Conservation (phyloP, 805 yeast species). For the Kazachstania viticola region DNA sequence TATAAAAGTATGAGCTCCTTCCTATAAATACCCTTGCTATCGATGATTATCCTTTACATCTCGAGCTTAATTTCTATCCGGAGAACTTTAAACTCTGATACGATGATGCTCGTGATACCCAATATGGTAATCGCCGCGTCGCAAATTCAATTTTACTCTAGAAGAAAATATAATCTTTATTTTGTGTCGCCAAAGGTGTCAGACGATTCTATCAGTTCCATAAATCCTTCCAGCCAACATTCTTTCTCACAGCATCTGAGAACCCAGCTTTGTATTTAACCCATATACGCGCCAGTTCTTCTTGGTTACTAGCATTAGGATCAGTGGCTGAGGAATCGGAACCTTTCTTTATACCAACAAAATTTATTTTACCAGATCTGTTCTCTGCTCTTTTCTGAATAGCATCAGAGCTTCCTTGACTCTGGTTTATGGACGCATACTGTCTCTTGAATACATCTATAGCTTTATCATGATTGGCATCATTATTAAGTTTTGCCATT, state of each 20-base stretch:
- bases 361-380: not conserved
- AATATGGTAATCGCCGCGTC: too few relatives aligned
- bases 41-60: too few relatives aligned
- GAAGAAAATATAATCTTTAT: too few relatives aligned
- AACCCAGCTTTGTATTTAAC: slow-evolving; percentile 88
- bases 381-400: not conserved
- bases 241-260: slow-evolving; percentile 81
- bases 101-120: too few relatives aligned
- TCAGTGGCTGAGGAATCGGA: not conserved
- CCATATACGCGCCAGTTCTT: slow-evolving; percentile 43
- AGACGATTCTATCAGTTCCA: too few relatives aligned
- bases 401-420: not conserved
- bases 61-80: too few relatives aligned
- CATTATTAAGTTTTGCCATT: slow-evolving; percentile 5
- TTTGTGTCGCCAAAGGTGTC: too few relatives aligned
- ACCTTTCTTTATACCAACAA: not conserved
- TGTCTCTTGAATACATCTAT: slow-evolving; percentile 34
- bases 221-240: slow-evolving; percentile 63
- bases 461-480: slow-evolving; percentile 6
- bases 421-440: slow-evolving; percentile 21
- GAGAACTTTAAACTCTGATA: too few relatives aligned
- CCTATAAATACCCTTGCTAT: too few relatives aligned
- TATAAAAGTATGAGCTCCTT: too few relatives aligned
- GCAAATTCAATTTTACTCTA: too few relatives aligned
- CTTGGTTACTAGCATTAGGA: slow-evolving; percentile 7